Base-by-base conservation (phyloP, 192 early-diverging fungal genomes). In the Coemansia sp. region DNA sequence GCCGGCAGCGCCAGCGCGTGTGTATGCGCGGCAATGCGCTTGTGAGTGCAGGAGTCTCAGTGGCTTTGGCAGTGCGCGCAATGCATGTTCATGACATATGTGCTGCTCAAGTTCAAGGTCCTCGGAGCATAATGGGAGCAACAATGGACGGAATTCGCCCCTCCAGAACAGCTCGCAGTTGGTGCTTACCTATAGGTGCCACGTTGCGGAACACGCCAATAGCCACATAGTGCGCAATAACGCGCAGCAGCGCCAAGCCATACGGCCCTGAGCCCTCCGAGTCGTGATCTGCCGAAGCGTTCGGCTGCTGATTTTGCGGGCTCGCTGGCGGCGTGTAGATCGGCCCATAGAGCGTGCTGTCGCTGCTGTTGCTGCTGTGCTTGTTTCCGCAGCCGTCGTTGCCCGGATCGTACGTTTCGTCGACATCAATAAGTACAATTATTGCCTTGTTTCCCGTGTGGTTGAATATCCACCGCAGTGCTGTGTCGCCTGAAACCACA, bases 181-280 rank as follows among this genome's bases (percentile, higher is more conserved):
- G 7, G 38, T 59, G 23, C 76, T 79, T 79, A 79, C 76, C 76
- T 66, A 79, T 79, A 12, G 76, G 76, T 37, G 76, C 76, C 12
- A 79, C 76, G 49, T 79, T 79, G 57, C 76, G 76, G 62, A 79
- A 79, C 14, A 79, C 76, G 66, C 76, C 76, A 22, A 79, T 79
- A n/a, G 76, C 76, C 15, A 72, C 76, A 50, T 79, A 79, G 65
- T 79, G 76, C 3, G 76, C 76, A 50, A 79, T 79, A 51, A 79
- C 76, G 23, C 76, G 72, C 47, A 81, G 53, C 20, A 81, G 72
- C 23, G 66, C 78, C 51, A 81, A 61, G 28, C 78, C 78, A 31
- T 81, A 81, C 6, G 78, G 78, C 11, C 78, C 78, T 23, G 68
- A 71, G 26, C 44, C 63, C 53, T 71, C 65, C 36, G 68, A 65